Percentiles rank a stretch among this genome's conserved stretches.
phyloP scores from a whole-genome alignment of 169 alveolate genomes.

The Eimeria mitis region DNA sequence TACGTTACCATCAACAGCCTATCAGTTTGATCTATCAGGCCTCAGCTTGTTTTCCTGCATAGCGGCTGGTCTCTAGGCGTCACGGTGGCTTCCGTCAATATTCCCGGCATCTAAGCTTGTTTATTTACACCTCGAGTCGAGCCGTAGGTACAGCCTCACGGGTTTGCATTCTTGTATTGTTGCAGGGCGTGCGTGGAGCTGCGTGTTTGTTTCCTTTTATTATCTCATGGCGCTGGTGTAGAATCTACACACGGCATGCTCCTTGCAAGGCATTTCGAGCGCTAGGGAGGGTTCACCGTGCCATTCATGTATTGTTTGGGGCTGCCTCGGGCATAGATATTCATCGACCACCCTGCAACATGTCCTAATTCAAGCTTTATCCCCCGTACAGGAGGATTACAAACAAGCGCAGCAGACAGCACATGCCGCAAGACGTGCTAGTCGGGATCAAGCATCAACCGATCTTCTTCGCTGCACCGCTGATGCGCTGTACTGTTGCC shows the following conservation, averaged over 20 bases:
- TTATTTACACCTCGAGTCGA: background rate
- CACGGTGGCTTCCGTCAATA: background rate
- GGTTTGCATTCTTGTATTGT: background rate
- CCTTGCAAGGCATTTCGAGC: background rate
- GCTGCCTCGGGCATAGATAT: background rate
- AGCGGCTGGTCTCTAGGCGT: background rate
- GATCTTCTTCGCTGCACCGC: too few relatives aligned
- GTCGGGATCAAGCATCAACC: background rate
- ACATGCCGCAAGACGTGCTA: background rate
- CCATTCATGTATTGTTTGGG: background rate
- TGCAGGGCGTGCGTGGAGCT: background rate
- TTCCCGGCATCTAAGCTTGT: background rate
- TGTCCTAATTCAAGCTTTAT: too few relatives aligned
- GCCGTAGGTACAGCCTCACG: background rate
- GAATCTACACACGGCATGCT: background rate
- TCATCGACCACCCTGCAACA: background rate
- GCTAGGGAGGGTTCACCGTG: background rate
- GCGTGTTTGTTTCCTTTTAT: background rate
- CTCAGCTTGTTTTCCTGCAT: background rate
- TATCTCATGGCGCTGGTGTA: background rate
- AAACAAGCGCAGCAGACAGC: background rate
- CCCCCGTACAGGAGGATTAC: too few relatives aligned
- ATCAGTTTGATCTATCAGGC: background rate
- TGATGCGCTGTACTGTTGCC: too few relatives aligned
- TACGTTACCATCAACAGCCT: background rate